Percentiles rank a stretch among this genome's conserved stretches.
These are phyloP conservation scores for Aegilops longissima DNA, from an alignment of 176 grass and related monocot genomes.

Conservation along the genomic window DNA sequence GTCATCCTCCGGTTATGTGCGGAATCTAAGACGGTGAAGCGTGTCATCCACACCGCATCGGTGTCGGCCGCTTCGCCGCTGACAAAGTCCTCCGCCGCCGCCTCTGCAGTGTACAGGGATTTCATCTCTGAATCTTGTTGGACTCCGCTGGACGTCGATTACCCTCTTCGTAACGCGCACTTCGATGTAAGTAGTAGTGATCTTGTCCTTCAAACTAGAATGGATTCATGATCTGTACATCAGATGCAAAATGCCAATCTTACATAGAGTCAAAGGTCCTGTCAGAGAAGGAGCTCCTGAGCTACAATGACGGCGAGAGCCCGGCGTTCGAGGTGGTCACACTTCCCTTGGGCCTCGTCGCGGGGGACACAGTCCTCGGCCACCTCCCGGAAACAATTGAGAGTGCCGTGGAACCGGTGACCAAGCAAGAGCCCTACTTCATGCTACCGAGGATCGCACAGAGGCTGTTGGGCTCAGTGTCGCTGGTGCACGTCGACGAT, in stretches of 20 bases:
- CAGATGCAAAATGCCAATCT: neutral
- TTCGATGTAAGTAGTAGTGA: conserved; percentile 18
- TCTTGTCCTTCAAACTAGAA: neutral
- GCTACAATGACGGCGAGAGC: conserved; percentile 24
- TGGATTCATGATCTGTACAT: neutral
- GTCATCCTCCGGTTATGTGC: conserved; percentile 49
- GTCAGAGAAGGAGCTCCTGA: conserved; percentile 48
- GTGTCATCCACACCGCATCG: conserved; percentile 70
- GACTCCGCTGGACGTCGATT: conserved; percentile 41
- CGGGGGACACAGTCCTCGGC: conserved; percentile 30
- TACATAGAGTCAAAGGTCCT: conserved; percentile 20
- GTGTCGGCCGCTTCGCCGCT: conserved; percentile 46
- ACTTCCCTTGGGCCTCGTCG: conserved; percentile 40
- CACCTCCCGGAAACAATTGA: neutral
- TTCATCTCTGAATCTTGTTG: conserved; percentile 60
- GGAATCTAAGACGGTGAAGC: conserved; percentile 54
- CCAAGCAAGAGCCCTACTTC: neutral
- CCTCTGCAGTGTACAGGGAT: neutral
- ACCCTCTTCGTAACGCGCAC: neutral
- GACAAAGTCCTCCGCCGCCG: neutral
- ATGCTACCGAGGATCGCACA: conserved; percentile 22
- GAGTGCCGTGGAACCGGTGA: conserved; percentile 20
- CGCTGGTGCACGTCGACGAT: conserved; percentile 55
- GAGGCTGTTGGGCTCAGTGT: conserved; percentile 43
- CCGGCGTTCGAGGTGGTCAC: conserved; percentile 52